Base-by-base conservation (phyloP, 1,284 basidiomycete genomes). In the Mycosarcoma maydis region DNA sequence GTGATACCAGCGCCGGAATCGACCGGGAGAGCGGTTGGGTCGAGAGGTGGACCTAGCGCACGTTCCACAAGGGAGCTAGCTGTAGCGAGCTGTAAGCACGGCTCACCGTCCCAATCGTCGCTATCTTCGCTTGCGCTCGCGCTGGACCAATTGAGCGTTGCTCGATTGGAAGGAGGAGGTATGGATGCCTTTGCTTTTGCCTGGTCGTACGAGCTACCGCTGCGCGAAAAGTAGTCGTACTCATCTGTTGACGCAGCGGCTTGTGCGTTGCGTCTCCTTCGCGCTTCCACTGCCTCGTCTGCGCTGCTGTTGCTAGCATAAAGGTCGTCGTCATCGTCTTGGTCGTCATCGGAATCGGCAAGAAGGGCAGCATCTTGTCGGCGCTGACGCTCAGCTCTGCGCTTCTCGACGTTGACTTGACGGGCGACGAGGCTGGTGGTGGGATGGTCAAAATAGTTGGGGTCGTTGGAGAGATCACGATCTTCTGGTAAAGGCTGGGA, bases 401-500 rank as follows among this genome's bases (percentile, higher is more conserved):
- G 50, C 38, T 65, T 66, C 16, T 75, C 65, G 16, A 37, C 53
- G 32, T 64, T 66, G 26, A 74, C 61, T 41, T 68, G 71, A 13
- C 64, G 57, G 14, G 55, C 57, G n/a, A 73, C 66, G 8, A 53
- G 49, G 39, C 66, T 73, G 34, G 51, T 58, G 24, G 34, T 49
- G 6, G 48, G 59, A 32, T 64, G 66, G 32, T 54, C 47, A 14
- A 48, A 36, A 34, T 49, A 60, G 29, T 30, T 55, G 29, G 54
- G 32, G 27, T 59, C 51, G 13, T 17, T 50, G 36, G 50, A 55
- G 23, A 58, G 45, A 40, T 60, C 69, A 14, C 61, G 49, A 30
- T 75, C 72, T 38, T 76, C 74, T 8, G 62, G 68, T 19, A 76
- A 20, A 2, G 74, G 67, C 17, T 61, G 61, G 3, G 55, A 56